phyloP scores from a whole-genome alignment of 176 grass and related monocot genomes.

The Alloteropsis semialata region DNA sequence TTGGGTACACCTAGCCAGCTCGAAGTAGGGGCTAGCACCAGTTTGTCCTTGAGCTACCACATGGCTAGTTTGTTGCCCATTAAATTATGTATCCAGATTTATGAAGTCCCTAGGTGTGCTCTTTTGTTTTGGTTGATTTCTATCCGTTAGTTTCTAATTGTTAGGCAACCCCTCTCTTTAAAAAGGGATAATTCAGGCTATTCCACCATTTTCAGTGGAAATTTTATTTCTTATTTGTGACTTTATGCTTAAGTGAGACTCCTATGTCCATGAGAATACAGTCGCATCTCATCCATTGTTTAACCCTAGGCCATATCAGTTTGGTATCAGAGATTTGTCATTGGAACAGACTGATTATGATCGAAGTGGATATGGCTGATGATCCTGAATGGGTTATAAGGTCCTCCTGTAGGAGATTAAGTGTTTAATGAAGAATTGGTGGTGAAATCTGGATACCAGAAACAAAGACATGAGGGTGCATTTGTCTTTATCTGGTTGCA shows the following conservation, averaged over 20 bases:
- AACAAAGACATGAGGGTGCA: not conserved
- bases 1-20: not conserved
- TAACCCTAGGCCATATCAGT: not conserved
- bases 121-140: slow-evolving; percentile 1
- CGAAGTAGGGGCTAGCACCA: not conserved
- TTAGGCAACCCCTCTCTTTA: not conserved
- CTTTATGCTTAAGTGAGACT: not conserved
- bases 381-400: not conserved
- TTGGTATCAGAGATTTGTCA: not conserved
- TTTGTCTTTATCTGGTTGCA: not conserved
- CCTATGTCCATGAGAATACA: not conserved
- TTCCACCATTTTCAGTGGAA: not conserved
- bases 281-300: not conserved
- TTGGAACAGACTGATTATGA: not conserved
- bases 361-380: not conserved
- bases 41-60: not conserved
- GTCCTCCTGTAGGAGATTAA: not conserved
- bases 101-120: not conserved
- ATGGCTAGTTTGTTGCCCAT: not conserved
- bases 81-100: not conserved
- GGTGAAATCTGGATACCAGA: not conserved
- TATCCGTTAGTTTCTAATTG: not conserved
- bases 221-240: not conserved
- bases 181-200: not conserved
- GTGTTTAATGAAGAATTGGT: not conserved